Base-by-base conservation (phyloP, 257 asterid genomes). In the Knoxia roxburghii region DNA sequence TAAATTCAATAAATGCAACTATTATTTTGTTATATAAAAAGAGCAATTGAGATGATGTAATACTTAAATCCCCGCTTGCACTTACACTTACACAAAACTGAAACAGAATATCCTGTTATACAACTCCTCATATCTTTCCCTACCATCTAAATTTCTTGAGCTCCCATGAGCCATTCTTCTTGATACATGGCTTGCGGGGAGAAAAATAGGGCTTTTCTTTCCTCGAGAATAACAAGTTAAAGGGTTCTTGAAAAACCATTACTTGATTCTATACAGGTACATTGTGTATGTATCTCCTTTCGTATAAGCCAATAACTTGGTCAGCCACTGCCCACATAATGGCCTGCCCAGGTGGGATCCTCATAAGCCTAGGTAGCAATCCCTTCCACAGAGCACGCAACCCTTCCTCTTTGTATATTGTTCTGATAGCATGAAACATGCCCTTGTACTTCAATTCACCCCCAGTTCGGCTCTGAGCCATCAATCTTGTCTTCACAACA, bases 331-430 rank as follows among this genome's bases (percentile, higher is more conserved):
- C 86, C 99, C 99, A 93, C 90, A 90, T 80, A 40, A 93, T 90
- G 67, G 97, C 99, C 86, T 93, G 97, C 1, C 99, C 99, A 1
- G 99, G 99, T 2, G 99, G 96, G 77, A 93, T 93, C 89, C 97
- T 89, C 97, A 93, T 89, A n/a, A 93, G 85, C 75, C 98, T 82
- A 5, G 97, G 97, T 56, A 93, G 72, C 24, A 89, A 75, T 12
- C 98, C 97, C 82, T 72, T 93, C 99, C 99, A 93, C 71, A 93
- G 67, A 32, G 97, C 84, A 1, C 65, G 82, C 73, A 93, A 61
- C 29, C 99, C 99, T 85, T 93, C 99, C 75, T 93, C 97, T 2
- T 73, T 74, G 58, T 86, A 74, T 76, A 93, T 93, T 0, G 96
- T 90, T 64, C 64, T 57, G 74, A 93, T 93, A 67, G 96, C 96